Evolutionary conservation across 345 rosid genomes (phyloP).

Genomic region (Moricandia moricandioides): DNA sequence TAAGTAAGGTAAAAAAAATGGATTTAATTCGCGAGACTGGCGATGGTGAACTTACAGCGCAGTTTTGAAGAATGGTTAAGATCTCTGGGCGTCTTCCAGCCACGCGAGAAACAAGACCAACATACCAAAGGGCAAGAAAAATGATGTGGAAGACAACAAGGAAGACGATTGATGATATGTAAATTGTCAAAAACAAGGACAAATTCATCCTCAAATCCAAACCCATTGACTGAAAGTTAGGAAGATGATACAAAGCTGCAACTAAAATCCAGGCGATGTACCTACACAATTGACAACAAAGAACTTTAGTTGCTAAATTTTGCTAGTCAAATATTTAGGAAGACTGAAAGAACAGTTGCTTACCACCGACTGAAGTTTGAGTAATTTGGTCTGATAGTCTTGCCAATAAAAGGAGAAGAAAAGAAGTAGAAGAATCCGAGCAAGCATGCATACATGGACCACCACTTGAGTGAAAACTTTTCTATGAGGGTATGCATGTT

Average conservation of each 20-base stretch:
- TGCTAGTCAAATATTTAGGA: background rate
- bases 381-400: slow-evolving; percentile 93
- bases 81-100: slow-evolving; percentile 94
- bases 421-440: slow-evolving; percentile 99
- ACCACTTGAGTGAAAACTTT: slow-evolving; percentile 91
- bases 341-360: slow-evolving; percentile 32
- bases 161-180: slow-evolving; percentile 77
- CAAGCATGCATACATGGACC: slow-evolving; percentile 98
- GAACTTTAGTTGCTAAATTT: background rate
- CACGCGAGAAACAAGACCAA: slow-evolving; percentile 93
- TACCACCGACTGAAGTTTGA: slow-evolving; percentile 97
- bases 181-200: slow-evolving; percentile 87
- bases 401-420: slow-evolving; percentile 92
- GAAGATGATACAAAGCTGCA: slow-evolving; percentile 97
- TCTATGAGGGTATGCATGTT: slow-evolving; percentile 94
- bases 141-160: slow-evolving; percentile 90
- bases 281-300: slow-evolving; percentile 44
- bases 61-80: slow-evolving; percentile 87
- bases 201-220: slow-evolving; percentile 99
- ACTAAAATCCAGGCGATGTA: slow-evolving; percentile 96
- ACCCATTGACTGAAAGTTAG: slow-evolving; percentile 99
- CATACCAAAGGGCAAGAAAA: slow-evolving; percentile 84
- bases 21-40: slow-evolving; percentile 14
- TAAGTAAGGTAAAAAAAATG: background rate
- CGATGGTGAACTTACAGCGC: slow-evolving; percentile 60